Percentiles rank a stretch among this genome's conserved stretches.
phyloP scores from a whole-genome alignment of 176 grass and related monocot species.

The Carex littledalei region DNA sequence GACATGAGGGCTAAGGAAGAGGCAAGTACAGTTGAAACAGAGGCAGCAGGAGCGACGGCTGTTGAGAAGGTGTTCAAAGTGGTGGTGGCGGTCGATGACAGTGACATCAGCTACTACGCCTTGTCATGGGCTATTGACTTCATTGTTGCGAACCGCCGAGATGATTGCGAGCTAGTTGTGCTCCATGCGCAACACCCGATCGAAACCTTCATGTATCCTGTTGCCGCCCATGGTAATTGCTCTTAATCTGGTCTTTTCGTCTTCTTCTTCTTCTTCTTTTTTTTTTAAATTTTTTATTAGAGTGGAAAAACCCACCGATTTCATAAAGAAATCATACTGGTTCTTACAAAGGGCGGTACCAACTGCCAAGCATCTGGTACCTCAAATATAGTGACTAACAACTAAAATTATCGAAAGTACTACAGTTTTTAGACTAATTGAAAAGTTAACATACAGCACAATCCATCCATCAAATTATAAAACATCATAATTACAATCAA shows the following conservation, averaged over 20 bases:
- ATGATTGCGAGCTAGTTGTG: constrained; percentile 39
- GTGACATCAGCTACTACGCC: constrained; percentile 65
- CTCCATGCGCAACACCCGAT: constrained; percentile 50
- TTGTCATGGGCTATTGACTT: constrained; percentile 65
- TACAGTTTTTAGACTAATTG: too few species aligned
- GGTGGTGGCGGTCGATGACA: constrained; percentile 68
- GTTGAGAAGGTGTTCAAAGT: constrained; percentile 37
- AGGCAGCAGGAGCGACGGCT: not conserved
- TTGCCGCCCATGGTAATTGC: constrained; percentile 43
- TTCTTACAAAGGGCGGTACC: too few species aligned
- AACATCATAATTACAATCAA: too few species aligned
- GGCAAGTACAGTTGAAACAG: not conserved
- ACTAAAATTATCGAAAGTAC: too few species aligned
- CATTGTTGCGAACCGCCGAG: constrained; percentile 25
- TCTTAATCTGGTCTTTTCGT: not conserved
- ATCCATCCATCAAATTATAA: too few species aligned
- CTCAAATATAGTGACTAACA: too few species aligned
- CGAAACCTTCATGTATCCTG: constrained; percentile 55
- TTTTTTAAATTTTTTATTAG: not conserved
- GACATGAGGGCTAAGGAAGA: constrained; percentile 15
- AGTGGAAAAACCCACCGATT: not conserved
- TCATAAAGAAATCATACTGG: too few species aligned
- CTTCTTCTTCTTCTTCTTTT: not conserved
- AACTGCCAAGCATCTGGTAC: too few species aligned
- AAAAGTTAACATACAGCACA: too few species aligned